Percentiles rank a stretch among this genome's conserved stretches.
phyloP scores from a whole-genome alignment of 140 eudicot genomes.

The Oenanthe javanica region DNA sequence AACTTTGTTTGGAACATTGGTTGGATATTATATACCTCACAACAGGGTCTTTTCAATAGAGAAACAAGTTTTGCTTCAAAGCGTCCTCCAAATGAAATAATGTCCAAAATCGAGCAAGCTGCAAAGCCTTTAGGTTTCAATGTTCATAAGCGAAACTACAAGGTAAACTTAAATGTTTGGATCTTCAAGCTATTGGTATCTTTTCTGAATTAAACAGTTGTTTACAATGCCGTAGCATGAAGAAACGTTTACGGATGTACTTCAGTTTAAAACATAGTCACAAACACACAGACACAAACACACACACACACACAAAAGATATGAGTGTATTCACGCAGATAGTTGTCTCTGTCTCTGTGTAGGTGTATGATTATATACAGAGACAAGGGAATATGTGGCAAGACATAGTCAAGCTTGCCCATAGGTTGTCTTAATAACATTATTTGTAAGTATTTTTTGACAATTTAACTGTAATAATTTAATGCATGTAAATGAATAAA shows the following conservation, averaged over 20 bases:
- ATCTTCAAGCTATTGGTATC: not conserved
- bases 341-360: not conserved
- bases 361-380: not conserved
- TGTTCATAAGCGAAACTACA: conserved; percentile 73
- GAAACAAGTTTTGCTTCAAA: conserved; percentile 87
- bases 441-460: not conserved
- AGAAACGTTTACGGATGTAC: not conserved
- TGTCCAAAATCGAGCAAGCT: conserved; percentile 87
- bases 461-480: not conserved
- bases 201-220: not conserved
- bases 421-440: not conserved
- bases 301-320: not conserved
- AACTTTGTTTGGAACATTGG: not conserved
- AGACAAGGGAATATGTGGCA: not conserved
- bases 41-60: conserved; percentile 59
- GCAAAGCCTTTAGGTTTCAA: conserved; percentile 86
- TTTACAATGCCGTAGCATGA: not conserved
- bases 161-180: conserved; percentile 33
- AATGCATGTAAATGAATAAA: not conserved
- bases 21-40: not conserved
- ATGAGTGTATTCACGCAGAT: not conserved
- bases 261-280: not conserved
- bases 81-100: conserved; percentile 77
- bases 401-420: not conserved
- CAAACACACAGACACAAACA: not conserved